Evolutionary conservation across 2,329 filamentous ascomycete genomes (phyloP), one percentile per base, ranked within the genome.

Genomic region (Fusarium beomiforme): DNA sequence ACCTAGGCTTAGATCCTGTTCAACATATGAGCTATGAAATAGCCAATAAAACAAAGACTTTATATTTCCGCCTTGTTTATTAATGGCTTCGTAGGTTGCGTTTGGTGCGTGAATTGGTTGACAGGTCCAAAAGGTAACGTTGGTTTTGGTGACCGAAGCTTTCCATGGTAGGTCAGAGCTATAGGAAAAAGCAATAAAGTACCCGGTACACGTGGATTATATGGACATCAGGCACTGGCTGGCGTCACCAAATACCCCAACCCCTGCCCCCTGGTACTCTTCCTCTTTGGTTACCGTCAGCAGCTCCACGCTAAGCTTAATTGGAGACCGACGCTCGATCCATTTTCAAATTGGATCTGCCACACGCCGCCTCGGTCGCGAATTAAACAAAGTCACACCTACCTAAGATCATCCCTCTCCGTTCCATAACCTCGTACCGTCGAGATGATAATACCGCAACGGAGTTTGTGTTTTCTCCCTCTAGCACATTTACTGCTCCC

Each of bases 301-400:
- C 49, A 33, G 31, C 47, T 53, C 14, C 6, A 36, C 68, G 73
- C 80, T 81, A 81, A 78, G 43, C 79, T 71, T 36, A 26, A 77
- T 78, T 76, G 74, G 80, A 75, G 71, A 82, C 80, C 80, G 80
- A 82, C 66, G 42, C 70, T 51, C 23, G 51, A 51, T 65, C 59
- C 51, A 55, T 54, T 67, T 64, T 63, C 60, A 65, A 69, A 69
- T 59, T 55, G 47, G 41, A 51, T 58, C 66, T 72, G 63, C 66
- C 66, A 33, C 53, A 61, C 59, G 51, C 71, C 57, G 59, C 69
- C 67, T 60, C 61, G 68, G 75, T 70, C 65, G 64, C 63, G 68
- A 67, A 68, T 64, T 65, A 57, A 76, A 70, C 65, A 60, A 76
- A 73, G 67, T 70, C 65, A 67, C 70, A 70, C 31, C 57, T 65